These are phyloP conservation scores for Plantago coronopus DNA, from an alignment of 305 asterid species.

Conservation along the genomic window DNA sequence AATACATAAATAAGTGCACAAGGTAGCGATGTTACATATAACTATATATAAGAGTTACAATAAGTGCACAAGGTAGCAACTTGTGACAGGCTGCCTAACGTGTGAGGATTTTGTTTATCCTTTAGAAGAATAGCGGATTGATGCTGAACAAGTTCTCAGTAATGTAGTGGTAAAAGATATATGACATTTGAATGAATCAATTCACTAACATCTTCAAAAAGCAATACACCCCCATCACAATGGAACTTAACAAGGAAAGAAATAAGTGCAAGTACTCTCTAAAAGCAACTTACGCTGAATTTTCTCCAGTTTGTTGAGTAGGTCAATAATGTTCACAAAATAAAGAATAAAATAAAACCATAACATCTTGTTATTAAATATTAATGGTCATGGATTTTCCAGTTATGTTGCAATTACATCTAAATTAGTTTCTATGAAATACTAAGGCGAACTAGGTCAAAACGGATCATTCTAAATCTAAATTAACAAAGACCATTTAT, in stretches of 20 bases:
- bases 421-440: no score
- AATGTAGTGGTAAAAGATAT: not conserved
- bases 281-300: not conserved
- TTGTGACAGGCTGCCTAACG: no score
- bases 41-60: not conserved
- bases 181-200: not conserved
- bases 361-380: no score
- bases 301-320: no score
- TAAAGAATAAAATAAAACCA: no score
- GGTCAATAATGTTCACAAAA: no score
- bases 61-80: not conserved
- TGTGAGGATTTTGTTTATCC: not conserved
- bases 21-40: no score
- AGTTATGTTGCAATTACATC: no score
- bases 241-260: not conserved
- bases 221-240: not conserved
- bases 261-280: no score
- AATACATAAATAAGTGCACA: constrained; percentile 11
- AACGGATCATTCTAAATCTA: not conserved
- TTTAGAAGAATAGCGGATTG: not conserved
- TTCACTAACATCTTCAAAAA: not conserved
- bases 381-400: no score
- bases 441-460: no score
- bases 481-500: not conserved
- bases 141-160: not conserved